A percentile compares a stretch with the other conserved stretches of the same genome.
phyloP scores from a whole-genome alignment of 306 rosid species.

The Vicia sativa region DNA sequence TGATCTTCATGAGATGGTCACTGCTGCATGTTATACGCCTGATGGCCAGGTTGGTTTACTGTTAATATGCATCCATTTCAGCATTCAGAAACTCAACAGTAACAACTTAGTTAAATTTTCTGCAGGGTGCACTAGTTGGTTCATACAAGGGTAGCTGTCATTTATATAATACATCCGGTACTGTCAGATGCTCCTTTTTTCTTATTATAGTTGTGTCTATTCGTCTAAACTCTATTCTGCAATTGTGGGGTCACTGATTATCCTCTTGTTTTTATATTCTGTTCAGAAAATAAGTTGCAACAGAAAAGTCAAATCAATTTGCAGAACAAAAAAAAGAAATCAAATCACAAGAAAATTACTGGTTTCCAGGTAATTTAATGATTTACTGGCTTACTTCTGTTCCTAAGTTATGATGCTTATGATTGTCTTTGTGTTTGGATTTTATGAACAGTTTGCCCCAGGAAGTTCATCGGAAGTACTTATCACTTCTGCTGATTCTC shows the following conservation, averaged over 20 bases:
- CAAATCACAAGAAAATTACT: slow-evolving; percentile 89
- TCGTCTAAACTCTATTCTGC: slow-evolving; percentile 6
- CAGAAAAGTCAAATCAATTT: slow-evolving; percentile 79
- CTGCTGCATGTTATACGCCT: slow-evolving; percentile 97
- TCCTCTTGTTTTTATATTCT: slow-evolving; percentile 31
- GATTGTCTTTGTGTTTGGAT: slow-evolving; percentile 34
- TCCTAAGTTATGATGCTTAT: slow-evolving; percentile 31
- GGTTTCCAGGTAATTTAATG: slow-evolving; percentile 88
- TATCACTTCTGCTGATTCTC: slow-evolving; percentile 95
- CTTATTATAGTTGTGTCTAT: background rate
- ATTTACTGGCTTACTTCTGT: slow-evolving; percentile 33
- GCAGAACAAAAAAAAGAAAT: slow-evolving; percentile 95
- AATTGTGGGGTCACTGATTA: slow-evolving; percentile 36
- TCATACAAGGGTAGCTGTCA: slow-evolving; percentile 97
- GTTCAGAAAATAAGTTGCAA: slow-evolving; percentile 86
- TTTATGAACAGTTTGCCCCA: slow-evolving; percentile 83
- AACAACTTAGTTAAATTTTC: slow-evolving; percentile 37
- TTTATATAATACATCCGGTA: slow-evolving; percentile 85
- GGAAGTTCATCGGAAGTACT: slow-evolving; percentile 95
- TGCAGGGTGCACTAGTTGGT: slow-evolving; percentile 94
- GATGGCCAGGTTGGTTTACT: slow-evolving; percentile 93
- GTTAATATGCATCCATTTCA: slow-evolving; percentile 27
- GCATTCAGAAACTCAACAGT: slow-evolving; percentile 22
- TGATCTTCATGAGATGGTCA: slow-evolving; percentile 98
- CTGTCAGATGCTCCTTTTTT: slow-evolving; percentile 9